Evolutionary conservation across 495 filamentous ascomycete genomes (phyloP), one percentile per base, ranked within the genome.

Genomic region (Hypoxylon cercidicola): DNA sequence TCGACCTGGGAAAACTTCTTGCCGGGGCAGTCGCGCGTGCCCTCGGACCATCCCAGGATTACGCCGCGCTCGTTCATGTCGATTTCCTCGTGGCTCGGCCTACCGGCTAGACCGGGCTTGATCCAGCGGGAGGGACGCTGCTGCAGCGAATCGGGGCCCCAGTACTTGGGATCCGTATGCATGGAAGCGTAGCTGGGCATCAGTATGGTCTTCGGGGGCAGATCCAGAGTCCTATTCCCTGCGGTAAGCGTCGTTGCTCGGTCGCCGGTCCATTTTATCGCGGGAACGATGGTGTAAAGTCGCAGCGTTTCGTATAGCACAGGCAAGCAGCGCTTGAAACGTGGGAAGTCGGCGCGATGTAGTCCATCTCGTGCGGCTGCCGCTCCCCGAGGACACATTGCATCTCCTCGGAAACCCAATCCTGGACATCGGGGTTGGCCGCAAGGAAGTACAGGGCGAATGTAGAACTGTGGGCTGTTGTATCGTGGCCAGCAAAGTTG

Each of bases 401-500:
- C 37, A 78, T 30, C 32, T 74, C 64, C 30, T 72, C 55, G 20
- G 66, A 58, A 28, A 81, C 16, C 72, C 64, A 75, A 8, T 74
- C 68, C 60, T 87, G 84, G 61, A 74, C 82, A 15, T 79, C 50
- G 0, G 82, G 80, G 60, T 83, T 71, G 0, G 73, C 70, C 0
- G 85, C 80, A 0, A 87, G 68, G 20, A 85, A 72, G 18, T 75
- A 72, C 1, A 85, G 49, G 1, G 83, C 77, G 61, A 80, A 84
- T 0, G 79, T 77, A 25, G 86, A 70, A 0, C 77, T 82, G 41
- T 81, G 82, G 0, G 84, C 79, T 0, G 83, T 85, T 0, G 84
- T 85, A 53, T 87, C 84, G 58, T 82, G 82, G 0, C 85, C 85
- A 2, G 85, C 85, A 23, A 80, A 75, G 25, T 75, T 85, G 60